These are phyloP conservation scores for Neoscytalidium dimidiatum DNA, from an alignment of 2,329 filamentous ascomycete species.

Conservation along the genomic window DNA sequence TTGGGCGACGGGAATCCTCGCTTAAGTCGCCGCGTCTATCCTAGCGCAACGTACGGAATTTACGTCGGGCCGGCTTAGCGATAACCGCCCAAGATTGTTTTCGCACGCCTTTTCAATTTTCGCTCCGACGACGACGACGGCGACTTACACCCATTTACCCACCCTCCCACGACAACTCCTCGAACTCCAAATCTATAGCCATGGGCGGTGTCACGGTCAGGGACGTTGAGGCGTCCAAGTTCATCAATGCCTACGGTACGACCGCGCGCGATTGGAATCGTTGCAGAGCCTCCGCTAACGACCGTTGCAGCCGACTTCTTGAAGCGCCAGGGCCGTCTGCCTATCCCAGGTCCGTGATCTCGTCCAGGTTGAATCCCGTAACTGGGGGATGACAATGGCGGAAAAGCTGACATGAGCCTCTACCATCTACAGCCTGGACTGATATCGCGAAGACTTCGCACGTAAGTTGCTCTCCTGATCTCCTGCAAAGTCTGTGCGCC, in stretches of 20 bases:
- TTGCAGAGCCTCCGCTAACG: background rate
- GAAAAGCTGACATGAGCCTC: slow-evolving; percentile 41
- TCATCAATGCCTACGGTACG: slow-evolving; percentile 72
- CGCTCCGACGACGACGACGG: slow-evolving; percentile 13
- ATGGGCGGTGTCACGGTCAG: slow-evolving; percentile 83
- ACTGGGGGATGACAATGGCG: slow-evolving; percentile 46
- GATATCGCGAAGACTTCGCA: slow-evolving; percentile 91
- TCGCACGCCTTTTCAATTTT: slow-evolving; percentile 6
- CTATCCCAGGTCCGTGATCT: slow-evolving; percentile 74
- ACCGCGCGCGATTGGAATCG: background rate
- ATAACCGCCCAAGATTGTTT: background rate
- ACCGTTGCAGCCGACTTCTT: slow-evolving; percentile 67
- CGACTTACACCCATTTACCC: slow-evolving; percentile 5
- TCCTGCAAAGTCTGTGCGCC: background rate
- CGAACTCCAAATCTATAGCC: slow-evolving; percentile 47
- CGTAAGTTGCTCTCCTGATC: slow-evolving; percentile 18
- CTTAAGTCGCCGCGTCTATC: background rate
- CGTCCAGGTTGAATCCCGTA: slow-evolving; percentile 56
- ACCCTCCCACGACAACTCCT: slow-evolving; percentile 47
- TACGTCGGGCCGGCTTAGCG: slow-evolving; percentile 14
- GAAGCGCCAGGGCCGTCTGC: slow-evolving; percentile 92
- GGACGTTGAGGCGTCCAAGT: slow-evolving; percentile 89
- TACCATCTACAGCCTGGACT: slow-evolving; percentile 80
- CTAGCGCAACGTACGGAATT: slow-evolving; percentile 6
- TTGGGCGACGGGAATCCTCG: background rate